Conservation (phyloP, 2,329 filamentous ascomycete species). For the Septoria linicola region DNA sequence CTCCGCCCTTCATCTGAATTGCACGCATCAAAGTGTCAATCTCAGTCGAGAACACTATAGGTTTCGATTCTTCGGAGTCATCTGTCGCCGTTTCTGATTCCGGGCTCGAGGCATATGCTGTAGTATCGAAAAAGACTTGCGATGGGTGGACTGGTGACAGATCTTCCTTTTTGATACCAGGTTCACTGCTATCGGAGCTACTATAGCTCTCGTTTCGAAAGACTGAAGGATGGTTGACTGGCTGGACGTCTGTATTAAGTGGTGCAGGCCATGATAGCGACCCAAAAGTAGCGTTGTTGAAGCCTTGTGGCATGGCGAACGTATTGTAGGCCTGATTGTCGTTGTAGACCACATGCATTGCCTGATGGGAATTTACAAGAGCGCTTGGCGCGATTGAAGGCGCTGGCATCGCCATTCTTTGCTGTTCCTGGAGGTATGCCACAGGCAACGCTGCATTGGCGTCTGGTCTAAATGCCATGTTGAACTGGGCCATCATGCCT, state of each 20-base stretch:
- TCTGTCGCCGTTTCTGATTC: slow-evolving; percentile 48
- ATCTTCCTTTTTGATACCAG: slow-evolving; percentile 47
- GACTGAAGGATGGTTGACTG: slow-evolving; percentile 22
- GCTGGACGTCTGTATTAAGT: slow-evolving; percentile 10
- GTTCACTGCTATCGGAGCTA: slow-evolving; percentile 32
- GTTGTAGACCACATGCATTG: slow-evolving; percentile 17
- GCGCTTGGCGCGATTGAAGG: slow-evolving; percentile 29
- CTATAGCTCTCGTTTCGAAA: slow-evolving; percentile 32
- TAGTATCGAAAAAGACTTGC: slow-evolving; percentile 40
- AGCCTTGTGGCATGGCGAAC: slow-evolving; percentile 14
- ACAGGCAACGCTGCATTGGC: slow-evolving; percentile 20
- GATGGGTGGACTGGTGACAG: slow-evolving; percentile 45
- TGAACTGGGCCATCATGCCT: slow-evolving; percentile 33
- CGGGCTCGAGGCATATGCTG: slow-evolving; percentile 32
- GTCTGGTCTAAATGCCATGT: slow-evolving; percentile 33
- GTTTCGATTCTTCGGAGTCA: slow-evolving; percentile 40
- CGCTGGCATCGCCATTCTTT: slow-evolving; percentile 18
- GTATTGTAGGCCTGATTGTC: slow-evolving; percentile 17
- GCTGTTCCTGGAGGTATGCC: slow-evolving; percentile 26
- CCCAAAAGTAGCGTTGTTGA: slow-evolving; percentile 27
- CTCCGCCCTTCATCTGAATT: slow-evolving; percentile 67
- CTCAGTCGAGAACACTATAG: slow-evolving; percentile 69
- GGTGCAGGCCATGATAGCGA: slow-evolving; percentile 26
- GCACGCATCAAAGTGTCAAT: slow-evolving; percentile 87
- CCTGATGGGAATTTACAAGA: slow-evolving; percentile 20